Evolutionary conservation across 441 rosid species (phyloP).

Genomic region (Croton setiger): DNA sequence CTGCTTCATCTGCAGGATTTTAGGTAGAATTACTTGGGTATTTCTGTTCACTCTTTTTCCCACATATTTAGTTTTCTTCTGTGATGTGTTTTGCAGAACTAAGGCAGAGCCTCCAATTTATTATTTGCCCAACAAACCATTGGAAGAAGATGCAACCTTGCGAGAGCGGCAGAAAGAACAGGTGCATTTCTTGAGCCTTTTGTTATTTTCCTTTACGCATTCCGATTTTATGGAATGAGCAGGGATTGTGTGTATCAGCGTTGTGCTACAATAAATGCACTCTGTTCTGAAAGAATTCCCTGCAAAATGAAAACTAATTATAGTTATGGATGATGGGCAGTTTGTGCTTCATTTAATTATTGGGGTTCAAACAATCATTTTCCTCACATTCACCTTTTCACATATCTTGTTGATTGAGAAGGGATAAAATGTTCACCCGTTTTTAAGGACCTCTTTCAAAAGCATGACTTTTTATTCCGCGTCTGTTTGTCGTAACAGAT

Average conservation of each 20-base stretch:
- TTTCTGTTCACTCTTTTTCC: constrained; percentile 4
- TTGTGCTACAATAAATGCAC: constrained; percentile 20
- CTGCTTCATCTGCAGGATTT: constrained; percentile 32
- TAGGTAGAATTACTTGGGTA: constrained; percentile 27
- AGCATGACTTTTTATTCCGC: background rate
- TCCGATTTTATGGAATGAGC: background rate
- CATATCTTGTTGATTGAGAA: background rate
- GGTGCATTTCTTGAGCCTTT: constrained; percentile 33
- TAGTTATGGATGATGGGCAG: constrained; percentile 17
- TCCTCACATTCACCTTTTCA: constrained; percentile 6
- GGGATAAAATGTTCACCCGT: background rate
- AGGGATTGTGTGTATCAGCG: constrained; percentile 24
- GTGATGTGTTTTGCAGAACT: constrained; percentile 59
- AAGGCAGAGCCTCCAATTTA: constrained; percentile 80
- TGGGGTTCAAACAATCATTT: constrained; percentile 23
- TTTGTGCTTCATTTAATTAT: constrained; percentile 14
- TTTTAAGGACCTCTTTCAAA: background rate
- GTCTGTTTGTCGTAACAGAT: constrained; percentile 31
- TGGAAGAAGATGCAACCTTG: constrained; percentile 54
- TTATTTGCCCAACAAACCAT: constrained; percentile 61
- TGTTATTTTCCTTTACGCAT: background rate
- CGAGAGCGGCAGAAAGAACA: constrained; percentile 62
- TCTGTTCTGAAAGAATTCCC: constrained; percentile 22
- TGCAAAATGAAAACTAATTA: constrained; percentile 16
- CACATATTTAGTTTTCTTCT: constrained; percentile 25